phyloP scores from a whole-genome alignment of 352 stramenopile genomes.

The Phytophthora palmivora region DNA sequence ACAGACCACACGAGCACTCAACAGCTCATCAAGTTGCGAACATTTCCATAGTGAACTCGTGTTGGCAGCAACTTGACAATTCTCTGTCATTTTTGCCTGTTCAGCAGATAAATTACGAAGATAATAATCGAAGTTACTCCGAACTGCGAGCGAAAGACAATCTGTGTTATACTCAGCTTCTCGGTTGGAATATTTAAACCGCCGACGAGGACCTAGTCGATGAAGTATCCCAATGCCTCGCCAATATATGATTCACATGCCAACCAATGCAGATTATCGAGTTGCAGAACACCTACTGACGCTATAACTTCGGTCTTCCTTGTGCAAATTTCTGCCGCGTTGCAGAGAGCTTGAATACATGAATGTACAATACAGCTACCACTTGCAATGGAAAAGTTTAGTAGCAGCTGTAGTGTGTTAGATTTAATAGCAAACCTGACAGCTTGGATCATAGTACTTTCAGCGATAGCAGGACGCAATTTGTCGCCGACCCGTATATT shows the following conservation, averaged over 20 bases:
- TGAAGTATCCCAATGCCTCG: constrained; percentile 37
- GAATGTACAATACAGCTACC: constrained; percentile 11
- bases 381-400: constrained; percentile 21
- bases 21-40: constrained; percentile 8
- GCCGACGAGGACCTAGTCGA: constrained; percentile 24
- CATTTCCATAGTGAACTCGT: constrained; percentile 21
- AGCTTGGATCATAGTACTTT: constrained; percentile 1
- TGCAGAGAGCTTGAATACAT: constrained; percentile 26
- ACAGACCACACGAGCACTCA: constrained; percentile 18
- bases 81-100: not conserved
- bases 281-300: not conserved
- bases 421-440: constrained; percentile 7
- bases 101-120: constrained; percentile 2
- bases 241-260: constrained; percentile 38
- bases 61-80: not conserved
- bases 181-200: constrained; percentile 28
- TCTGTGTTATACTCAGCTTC: constrained; percentile 7
- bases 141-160: not conserved
- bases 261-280: constrained; percentile 27
- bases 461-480: not conserved
- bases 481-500: not conserved
- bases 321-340: not conserved
- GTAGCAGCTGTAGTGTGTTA: constrained; percentile 5
- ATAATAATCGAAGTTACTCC: constrained; percentile 8
- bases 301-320: not conserved